Conservation (phyloP, 441 rosid species). For the Mallotus japonicus region DNA sequence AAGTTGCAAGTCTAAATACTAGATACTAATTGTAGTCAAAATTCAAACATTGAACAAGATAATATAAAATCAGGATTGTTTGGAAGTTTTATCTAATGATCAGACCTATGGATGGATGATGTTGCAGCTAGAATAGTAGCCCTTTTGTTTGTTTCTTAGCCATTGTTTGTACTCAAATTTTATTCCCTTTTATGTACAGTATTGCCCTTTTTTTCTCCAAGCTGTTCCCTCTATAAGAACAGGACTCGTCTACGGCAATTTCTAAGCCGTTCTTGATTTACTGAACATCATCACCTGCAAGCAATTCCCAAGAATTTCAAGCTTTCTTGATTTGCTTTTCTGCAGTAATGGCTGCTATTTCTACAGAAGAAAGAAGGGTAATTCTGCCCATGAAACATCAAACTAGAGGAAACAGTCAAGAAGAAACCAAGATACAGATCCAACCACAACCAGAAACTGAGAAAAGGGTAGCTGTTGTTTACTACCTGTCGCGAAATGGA, state of each 20-base stretch:
- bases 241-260: not conserved
- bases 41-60: slow-evolving; percentile 11
- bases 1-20: too few relatives aligned
- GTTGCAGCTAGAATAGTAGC: slow-evolving; percentile 1
- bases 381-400: slow-evolving; percentile 1
- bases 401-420: not conserved
- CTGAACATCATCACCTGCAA: not conserved
- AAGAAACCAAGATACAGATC: not conserved
- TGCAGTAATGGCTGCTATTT: slow-evolving; percentile 4
- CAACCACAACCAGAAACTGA: not conserved
- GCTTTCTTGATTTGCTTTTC: not conserved
- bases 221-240: not conserved
- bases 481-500: slow-evolving; percentile 74
- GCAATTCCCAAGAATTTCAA: not conserved
- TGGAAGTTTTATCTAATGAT: not conserved
- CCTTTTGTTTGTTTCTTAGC: slow-evolving; percentile 20
- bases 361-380: not conserved
- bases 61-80: not conserved
- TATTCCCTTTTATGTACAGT: slow-evolving; percentile 1
- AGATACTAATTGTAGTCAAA: not conserved
- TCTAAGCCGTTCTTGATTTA: not conserved
- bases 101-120: not conserved
- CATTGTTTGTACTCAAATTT: slow-evolving; percentile 7
- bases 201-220: slow-evolving; percentile 17
- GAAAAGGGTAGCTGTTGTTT: slow-evolving; percentile 67